Evolutionary conservation across 1,139 yeast genomes (phyloP), one percentile per base, ranked within the genome.

Genomic region (Pichia sp.): DNA sequence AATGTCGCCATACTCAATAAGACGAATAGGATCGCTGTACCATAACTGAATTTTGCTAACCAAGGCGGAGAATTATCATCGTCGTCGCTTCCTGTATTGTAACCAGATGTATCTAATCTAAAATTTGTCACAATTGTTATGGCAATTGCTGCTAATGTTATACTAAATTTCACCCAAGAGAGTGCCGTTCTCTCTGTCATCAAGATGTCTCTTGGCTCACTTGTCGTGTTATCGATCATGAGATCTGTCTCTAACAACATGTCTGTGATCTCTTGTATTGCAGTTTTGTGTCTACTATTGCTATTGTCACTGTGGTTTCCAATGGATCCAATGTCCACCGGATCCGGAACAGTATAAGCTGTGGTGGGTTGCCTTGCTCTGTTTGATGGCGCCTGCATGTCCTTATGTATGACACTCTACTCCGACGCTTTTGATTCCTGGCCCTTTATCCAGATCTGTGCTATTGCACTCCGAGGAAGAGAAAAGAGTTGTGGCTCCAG

Each of bases 131-230:
- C 56, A 32, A 81, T 70, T 0, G 81, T 81, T 44, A 79, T 64
- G 1, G 84, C 75, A 2, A 81, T 69, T 36, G 81, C 66, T 45
- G 76, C 70, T 14, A 81, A 64, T 1, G 80, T 68, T 1, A 75
- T 66, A 1, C 83, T 64, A 54, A 80, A 77, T 47, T 81, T 68
- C 42, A 79, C 64, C 63, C 80, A 77, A 28, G 79, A 68, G 11
- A 81, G 63, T 28, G 81, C 70, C 0, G 85, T 79, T 39, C 85
- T 62, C 58, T 81, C 87, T 49, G 77, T 75, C 67, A 80, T 84
- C 15, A 81, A 63, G 21, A 79, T 79, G 61, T 81, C 87, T 46
- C 86, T 65, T 0, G 86, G 85, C 50, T 81, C 82, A 2, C 81
- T 75, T 4, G 77, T 67, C 8, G 70, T 65, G 32, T 78, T 72